These are phyloP conservation scores for Cyclotella sp. DNA, from an alignment of 108 stramenopile genomes.

Conservation along the genomic window DNA sequence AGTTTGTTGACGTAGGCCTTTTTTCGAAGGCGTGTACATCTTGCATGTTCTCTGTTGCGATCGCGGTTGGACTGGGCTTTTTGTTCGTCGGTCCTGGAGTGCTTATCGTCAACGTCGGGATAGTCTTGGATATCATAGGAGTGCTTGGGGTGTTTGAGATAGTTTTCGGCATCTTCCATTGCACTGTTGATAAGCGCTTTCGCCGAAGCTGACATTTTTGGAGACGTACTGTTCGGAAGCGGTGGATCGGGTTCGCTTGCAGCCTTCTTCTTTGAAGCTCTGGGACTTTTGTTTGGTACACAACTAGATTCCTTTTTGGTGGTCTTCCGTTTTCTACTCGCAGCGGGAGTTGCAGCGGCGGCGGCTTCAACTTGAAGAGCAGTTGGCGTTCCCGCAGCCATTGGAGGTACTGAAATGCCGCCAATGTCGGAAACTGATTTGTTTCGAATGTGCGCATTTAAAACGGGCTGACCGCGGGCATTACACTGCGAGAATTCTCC, in stretches of 20 bases:
- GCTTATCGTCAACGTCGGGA: not conserved
- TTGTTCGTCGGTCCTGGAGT: constrained; percentile 58
- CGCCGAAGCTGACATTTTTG: constrained; percentile 17
- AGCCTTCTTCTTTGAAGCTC: not conserved
- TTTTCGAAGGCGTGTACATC: constrained; percentile 93
- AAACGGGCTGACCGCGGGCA: too few relatives aligned
- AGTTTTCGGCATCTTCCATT: constrained; percentile 16
- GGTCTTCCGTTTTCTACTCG: constrained; percentile 20
- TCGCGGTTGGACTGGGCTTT: constrained; percentile 83
- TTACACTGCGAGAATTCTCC: too few relatives aligned
- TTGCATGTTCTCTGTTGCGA: constrained; percentile 94
- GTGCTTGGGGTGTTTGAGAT: constrained; percentile 3
- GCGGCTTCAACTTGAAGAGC: constrained; percentile 17
- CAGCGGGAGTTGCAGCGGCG: not conserved
- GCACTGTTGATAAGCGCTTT: constrained; percentile 17
- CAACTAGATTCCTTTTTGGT: not conserved
- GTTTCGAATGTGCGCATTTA: not conserved
- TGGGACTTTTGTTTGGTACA: not conserved
- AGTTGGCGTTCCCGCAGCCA: not conserved
- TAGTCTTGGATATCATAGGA: not conserved
- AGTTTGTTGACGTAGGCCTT: constrained; percentile 94
- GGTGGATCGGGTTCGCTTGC: not conserved
- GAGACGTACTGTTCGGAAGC: not conserved
- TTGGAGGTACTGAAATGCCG: constrained; percentile 9
- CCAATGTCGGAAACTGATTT: not conserved